Evolutionary conservation across 805 yeast genomes (phyloP), one percentile per base, ranked within the genome.

Genomic region (Wickerhamomyces kurtzmanii): DNA sequence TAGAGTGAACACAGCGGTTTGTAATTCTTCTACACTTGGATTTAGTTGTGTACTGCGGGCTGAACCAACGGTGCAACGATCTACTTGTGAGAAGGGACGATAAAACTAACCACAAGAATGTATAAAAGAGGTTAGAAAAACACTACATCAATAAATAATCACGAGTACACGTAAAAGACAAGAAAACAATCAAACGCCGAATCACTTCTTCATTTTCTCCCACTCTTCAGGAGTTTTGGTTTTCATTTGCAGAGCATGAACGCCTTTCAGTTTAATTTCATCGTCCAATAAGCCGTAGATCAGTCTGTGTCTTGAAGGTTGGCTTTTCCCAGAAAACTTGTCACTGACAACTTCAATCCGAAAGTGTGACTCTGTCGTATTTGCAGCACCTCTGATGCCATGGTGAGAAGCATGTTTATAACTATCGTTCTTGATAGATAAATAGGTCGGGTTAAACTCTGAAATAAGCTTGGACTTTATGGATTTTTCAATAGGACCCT

Each of bases 391-490:
- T 29, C 75, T 66, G 59, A 84, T 67, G 2, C 93, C 86, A 32
- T 75, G 77, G 51, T 89, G 97, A 38, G 83, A 87, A 2, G 86
- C 72, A 53, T 89, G 97, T 48, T 81, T 81, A 53, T 73, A 74
- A 6, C 95, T 83, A 53, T 89, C 96, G 49, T 89, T 89, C 32
- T 59, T 60, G 5, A 89, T 65, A 18, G 58, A 65, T 38, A 70
- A 61, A 39, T 37, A 51, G 7, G 47, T 44, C 14, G 72, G 93
- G 37, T 56, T 28, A 23, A 45, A 39, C 23, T 38, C 36, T 5
- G 29, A 20, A 1, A 31, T 31, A 5, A 47, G 35, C 24, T 47
- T 47, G n/a, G 30, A 26, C n/a, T 20, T 26, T 24, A 47, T 45
- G 5, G 31, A 8, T 12, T 30, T 28, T 21, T 45, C 45, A 10